Base-by-base conservation (phyloP, 352 stramenopile species). In the Elongisporangium senticosum region DNA sequence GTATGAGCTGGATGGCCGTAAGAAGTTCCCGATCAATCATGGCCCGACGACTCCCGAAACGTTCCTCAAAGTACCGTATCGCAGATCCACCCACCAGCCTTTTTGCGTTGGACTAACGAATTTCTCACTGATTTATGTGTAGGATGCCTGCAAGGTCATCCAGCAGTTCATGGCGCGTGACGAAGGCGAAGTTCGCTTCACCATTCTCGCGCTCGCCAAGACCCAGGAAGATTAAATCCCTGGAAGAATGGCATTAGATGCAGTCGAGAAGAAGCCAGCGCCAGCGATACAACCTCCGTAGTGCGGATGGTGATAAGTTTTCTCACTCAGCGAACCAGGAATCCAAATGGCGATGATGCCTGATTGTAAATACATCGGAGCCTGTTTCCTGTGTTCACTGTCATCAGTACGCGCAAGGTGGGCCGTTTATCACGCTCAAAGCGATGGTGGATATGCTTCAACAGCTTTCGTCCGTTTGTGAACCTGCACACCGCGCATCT, bases 1-100 rank as follows among this genome's bases (percentile, higher is more conserved):
- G 58, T 98, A 98, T 68, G 96, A 98, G 68, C 81, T 99, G 47
- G 96, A 99, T 71, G 96, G 96, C 21, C 84, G 96, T 13, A 98
- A 98, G 72, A 83, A 93, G 54, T 93, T 81, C 33, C 93, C 96
- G 1, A 95, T 98, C 58, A 95, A 96, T 64, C 96, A 98, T 63
- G 96, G 95, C 43, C 64, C 76, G 2, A 97, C 90, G 8, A 96
- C 77, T 19, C 69, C 79, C 24, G 74, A 86, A 7, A 95, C 88
- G 5, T 62, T 98, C 51, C 76, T 98, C 23, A 74, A 84, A 69
- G 83, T 93, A 52, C 17, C 37, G n/a, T 24, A 21, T 51, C 48
- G 48, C 48, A 24, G n/a, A 24, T 51, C 21, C 48, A 24, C 48
- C 48, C 48, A 24, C 17, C 48, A 19, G 17, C 37, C 26, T 49